phyloP scores from a whole-genome alignment of 257 asterid genomes.

The Solanum rostratum region DNA sequence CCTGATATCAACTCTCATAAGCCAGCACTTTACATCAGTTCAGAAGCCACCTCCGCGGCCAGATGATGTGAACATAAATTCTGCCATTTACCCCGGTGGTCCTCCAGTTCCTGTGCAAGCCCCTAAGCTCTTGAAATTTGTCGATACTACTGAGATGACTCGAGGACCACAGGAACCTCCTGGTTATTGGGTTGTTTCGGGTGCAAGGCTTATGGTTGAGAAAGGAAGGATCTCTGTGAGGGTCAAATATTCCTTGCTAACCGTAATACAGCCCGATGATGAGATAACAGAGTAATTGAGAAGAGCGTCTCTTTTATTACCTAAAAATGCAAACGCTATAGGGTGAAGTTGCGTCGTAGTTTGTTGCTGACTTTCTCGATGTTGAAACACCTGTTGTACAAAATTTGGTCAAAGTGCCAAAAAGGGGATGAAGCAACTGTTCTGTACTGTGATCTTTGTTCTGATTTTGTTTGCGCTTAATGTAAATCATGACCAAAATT shows the following conservation, averaged over 20 bases:
- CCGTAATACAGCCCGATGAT: conserved; percentile 70
- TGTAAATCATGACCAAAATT: not conserved
- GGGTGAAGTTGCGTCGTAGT: not conserved
- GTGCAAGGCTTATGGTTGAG: conserved; percentile 88
- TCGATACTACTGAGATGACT: conserved; percentile 85
- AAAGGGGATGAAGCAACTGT: not conserved
- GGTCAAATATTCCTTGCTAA: conserved; percentile 74
- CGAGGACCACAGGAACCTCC: conserved; percentile 95
- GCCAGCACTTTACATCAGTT: conserved; percentile 75
- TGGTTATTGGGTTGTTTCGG: conserved; percentile 97
- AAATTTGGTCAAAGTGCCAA: not conserved
- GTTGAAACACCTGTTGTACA: not conserved
- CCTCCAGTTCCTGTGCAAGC: conserved; percentile 78
- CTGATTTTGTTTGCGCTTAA: not conserved
- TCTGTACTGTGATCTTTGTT: not conserved
- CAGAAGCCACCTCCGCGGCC: conserved; percentile 80
- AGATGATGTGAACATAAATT: conserved; percentile 81
- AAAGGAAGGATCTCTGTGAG: conserved; percentile 75
- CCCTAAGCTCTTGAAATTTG: conserved; percentile 73
- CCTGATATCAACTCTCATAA: conserved; percentile 79
- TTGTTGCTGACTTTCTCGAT: not conserved
- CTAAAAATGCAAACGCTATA: not conserved
- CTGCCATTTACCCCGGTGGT: conserved; percentile 94
- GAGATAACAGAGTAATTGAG: conserved; percentile 24
- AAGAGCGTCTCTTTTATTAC: conserved; percentile 1